phyloP scores from a whole-genome alignment of 169 alveolate species.

The Plasmodium coatneyi region DNA sequence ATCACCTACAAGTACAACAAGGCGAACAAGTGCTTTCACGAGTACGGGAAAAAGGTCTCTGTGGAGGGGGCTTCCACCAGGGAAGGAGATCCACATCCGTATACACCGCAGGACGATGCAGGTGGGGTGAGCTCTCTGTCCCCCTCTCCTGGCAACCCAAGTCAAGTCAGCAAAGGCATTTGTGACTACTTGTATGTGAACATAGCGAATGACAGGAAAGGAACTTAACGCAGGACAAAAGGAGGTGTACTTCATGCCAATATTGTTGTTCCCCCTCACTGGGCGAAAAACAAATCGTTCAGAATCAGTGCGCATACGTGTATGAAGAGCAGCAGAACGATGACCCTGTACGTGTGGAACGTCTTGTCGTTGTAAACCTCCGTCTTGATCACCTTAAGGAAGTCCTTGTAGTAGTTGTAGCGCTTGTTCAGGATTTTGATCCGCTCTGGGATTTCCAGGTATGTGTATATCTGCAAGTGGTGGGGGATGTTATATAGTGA shows the following conservation, averaged over 20 bases:
- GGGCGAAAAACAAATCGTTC: constrained; percentile 48
- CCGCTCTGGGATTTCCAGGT: constrained; percentile 74
- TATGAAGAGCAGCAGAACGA: constrained; percentile 54
- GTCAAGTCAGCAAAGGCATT: not conserved
- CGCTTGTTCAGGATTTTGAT: constrained; percentile 62
- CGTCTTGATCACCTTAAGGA: constrained; percentile 57
- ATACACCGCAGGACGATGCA: not conserved
- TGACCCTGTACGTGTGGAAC: constrained; percentile 33
- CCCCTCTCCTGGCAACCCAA: not conserved
- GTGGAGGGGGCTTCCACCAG: not conserved
- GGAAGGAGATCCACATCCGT: not conserved
- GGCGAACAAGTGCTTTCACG: constrained; percentile 14
- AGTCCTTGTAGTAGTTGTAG: constrained; percentile 69
- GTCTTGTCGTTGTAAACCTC: constrained; percentile 70
- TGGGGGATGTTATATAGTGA: no score
- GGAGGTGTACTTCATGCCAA: not conserved
- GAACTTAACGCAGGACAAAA: not conserved
- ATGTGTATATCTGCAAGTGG: constrained; percentile 31
- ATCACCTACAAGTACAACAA: constrained; percentile 58
- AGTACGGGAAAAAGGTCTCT: not conserved
- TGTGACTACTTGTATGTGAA: not conserved
- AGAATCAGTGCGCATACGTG: constrained; percentile 66
- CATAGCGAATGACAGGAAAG: not conserved
- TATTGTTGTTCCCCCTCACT: not conserved
- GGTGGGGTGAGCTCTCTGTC: not conserved